Evolutionary conservation across 352 stramenopile genomes (phyloP), one percentile per base, ranked within the genome.

Genomic region (Globisporangium solare): DNA sequence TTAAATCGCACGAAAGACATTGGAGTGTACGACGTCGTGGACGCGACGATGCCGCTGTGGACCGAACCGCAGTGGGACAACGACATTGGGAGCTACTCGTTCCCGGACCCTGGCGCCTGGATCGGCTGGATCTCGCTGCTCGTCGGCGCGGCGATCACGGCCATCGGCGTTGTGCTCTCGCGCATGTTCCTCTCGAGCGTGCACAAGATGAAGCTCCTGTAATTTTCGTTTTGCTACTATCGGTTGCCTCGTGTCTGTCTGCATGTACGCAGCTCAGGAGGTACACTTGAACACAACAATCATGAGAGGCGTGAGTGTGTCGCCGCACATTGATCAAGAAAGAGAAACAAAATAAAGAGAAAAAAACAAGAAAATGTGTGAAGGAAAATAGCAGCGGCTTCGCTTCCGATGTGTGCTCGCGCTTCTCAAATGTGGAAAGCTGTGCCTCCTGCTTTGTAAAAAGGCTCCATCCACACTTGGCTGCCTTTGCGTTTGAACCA

Each of bases 121-220:
- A 86, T 94, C 56, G 83, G 83, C 22, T 94, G 83, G 79, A 68
- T 94, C 32, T 62, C 79, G 22, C 62, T 94, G 24, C 66, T 65
- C 0, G 61, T 83, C 37, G 83, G 81, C 18, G 57, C 79, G 15
- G 69, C 70, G 3, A 61, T 81, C 48, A 77, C 79, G 8, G 73
- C 39, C 22, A 53, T 79, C 52, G 73, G 76, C 39, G 56, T 73
- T 6, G 54, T 75, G 13, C 39, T 75, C 11, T 69, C 83, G 18
- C 67, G 68, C n/a, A 62, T 80, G 61, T 63, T 92, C 37, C 61
- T 94, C 20, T 48, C 61, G 6, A 74, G 77, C 51, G 79, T 94
- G 31, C 73, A 89, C 51, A 94, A 94, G 66, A 79, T 89, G 67
- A 94, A 94, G 60, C 74, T 94, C 5, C 67, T 94, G 58, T 94